A percentile compares a stretch with the other conserved stretches of the same genome.
Conservation (phyloP, 2,329 filamentous ascomycete genomes). For the Rhynchosporium secalis region DNA sequence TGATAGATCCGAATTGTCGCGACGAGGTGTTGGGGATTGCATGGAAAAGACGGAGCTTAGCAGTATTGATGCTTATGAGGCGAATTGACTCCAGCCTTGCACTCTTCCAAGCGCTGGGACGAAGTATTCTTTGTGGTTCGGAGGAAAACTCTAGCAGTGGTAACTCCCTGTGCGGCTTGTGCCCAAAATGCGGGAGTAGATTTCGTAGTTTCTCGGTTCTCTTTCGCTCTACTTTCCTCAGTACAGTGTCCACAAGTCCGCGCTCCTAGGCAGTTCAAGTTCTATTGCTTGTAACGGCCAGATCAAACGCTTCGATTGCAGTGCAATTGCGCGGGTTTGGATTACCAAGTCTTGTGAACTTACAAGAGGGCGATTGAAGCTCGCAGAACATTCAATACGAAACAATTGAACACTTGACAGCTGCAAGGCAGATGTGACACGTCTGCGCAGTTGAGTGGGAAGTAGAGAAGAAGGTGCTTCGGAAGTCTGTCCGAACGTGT, state of each 20-base stretch:
- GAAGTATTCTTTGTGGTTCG: constrained; percentile 23
- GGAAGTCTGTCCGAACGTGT: constrained; percentile 27
- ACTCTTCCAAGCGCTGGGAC: constrained; percentile 22
- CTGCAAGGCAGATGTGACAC: constrained; percentile 37
- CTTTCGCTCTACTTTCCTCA: constrained; percentile 6
- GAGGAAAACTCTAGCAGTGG: constrained; percentile 21
- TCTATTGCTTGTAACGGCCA: not conserved
- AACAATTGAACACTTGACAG: constrained; percentile 27
- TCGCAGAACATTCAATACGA: not conserved
- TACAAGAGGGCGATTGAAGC: constrained; percentile 4
- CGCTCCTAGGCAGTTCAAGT: not conserved
- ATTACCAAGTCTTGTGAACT: constrained; percentile 8
- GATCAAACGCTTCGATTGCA: constrained; percentile 2
- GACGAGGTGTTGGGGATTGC: constrained; percentile 51
- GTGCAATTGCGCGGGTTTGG: constrained; percentile 6
- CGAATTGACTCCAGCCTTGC: constrained; percentile 27
- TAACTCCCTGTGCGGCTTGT: constrained; percentile 14
- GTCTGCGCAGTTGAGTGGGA: constrained; percentile 35
- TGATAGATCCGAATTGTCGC: constrained; percentile 44
- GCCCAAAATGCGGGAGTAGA: not conserved
- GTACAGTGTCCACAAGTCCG: not conserved
- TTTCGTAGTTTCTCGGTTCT: not conserved
- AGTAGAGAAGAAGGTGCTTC: constrained; percentile 31
- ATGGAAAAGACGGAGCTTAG: constrained; percentile 47
- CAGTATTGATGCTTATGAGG: constrained; percentile 21